phyloP scores from a whole-genome alignment of 257 asterid genomes.

The Oldenlandia corymbosa region DNA sequence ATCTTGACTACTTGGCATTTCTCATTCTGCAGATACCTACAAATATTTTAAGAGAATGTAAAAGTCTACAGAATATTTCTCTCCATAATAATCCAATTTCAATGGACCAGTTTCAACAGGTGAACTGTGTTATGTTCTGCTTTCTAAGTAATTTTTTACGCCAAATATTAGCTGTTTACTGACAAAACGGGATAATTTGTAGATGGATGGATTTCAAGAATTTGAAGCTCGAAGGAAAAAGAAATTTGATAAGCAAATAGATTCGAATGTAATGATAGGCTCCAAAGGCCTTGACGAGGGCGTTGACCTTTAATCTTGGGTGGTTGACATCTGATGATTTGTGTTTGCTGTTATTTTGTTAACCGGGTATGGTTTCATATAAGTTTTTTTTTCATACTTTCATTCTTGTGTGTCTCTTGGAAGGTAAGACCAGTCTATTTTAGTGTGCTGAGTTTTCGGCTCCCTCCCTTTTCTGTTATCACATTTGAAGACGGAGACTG shows the following conservation, averaged over 20 bases:
- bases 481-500: too few species aligned
- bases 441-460: neutral
- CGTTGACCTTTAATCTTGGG: conserved; percentile 54
- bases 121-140: conserved; percentile 10
- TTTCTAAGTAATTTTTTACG: neutral
- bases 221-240: conserved; percentile 82
- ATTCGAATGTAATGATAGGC: conserved; percentile 83
- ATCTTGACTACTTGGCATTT: conserved; percentile 5
- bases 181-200: neutral
- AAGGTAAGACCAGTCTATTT: neutral
- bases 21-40: conserved; percentile 57
- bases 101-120: conserved; percentile 90
- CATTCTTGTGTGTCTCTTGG: neutral
- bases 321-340: neutral
- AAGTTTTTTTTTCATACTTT: neutral
- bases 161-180: neutral
- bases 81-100: conserved; percentile 92
- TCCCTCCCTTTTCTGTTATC: neutral
- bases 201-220: conserved; percentile 87
- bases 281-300: conserved; percentile 96
- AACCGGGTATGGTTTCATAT: conserved; percentile 4
- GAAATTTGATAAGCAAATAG: conserved; percentile 89
- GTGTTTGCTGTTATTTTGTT: neutral
- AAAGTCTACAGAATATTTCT: conserved; percentile 70
- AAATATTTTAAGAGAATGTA: conserved; percentile 73